Evolutionary conservation across 2,329 filamentous ascomycete genomes (phyloP), one percentile per base, ranked within the genome.

Genomic region (Botrytis fabae): DNA sequence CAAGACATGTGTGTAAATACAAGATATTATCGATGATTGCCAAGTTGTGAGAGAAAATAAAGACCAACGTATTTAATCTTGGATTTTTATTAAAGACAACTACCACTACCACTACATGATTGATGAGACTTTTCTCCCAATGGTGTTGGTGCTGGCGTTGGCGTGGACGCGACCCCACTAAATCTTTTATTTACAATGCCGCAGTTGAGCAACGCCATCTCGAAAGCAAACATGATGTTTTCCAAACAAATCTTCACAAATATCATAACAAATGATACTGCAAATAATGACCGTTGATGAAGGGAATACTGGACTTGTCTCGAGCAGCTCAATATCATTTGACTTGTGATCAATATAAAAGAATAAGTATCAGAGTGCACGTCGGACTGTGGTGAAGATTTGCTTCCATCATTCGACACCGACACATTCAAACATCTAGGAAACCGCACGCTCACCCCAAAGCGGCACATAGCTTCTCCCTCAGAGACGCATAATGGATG

Each of bases 401-500:
- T n/a, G 48, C 44, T 20, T 18, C 44, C 28, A 48, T 38, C 44
- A 4, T 65, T 65, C 63, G 35, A 48, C 4, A n/a, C 42, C 42
- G 20, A 57, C n/a, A 65, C 3, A 48, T 20, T 38, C 42, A 32
- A 46, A 35, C 1, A 46, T n/a, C 35, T 9, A 64, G 42, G 32
- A 14, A 46, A 48, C 25, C 62, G 10, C 18, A 42, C 42, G 4
- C 62, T 35, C 42, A 65, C 20, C 28, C 9, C 42, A 35, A 65
- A 25, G n/a, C 28, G 8, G 28, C 2, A 8, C n/a, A 35, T 28
- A 25, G 16, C 2, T 28, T 46, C 32, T n/a, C 51, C 20, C 40
- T 25, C 42, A 44, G 18, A 59, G 32, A 10, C 54, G 57, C 25
- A 75, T 16, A 51, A 91, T 91, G 89, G 90, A 92, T 76, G 88